Evolutionary conservation across 2,329 filamentous ascomycete genomes (phyloP).

Genomic region (Arthrobotrys musiformis): DNA sequence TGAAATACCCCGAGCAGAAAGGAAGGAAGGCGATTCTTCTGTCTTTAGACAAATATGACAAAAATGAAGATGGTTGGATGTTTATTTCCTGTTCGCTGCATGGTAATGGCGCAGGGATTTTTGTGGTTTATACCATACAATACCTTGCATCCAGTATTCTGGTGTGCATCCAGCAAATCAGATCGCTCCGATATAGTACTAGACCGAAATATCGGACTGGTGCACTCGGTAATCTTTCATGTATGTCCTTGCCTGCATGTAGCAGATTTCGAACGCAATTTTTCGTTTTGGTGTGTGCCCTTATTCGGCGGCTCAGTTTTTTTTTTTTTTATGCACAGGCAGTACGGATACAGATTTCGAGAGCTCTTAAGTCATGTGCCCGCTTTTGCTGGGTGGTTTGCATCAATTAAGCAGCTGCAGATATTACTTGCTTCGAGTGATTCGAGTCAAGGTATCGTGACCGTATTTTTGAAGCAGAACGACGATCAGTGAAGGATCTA

Average conservation of each 20-base stretch:
- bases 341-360: neutral
- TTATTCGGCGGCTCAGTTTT: neutral
- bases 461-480: neutral
- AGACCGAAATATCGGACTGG: conserved; percentile 43
- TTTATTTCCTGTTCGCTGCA: no score
- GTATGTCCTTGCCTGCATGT: conserved; percentile 6
- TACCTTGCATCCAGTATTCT: no score
- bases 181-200: conserved; percentile 35
- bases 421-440: neutral
- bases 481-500: conserved; percentile 2
- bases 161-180: conserved; percentile 45
- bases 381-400: neutral
- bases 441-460: neutral
- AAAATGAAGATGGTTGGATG: no score
- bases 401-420: neutral
- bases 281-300: neutral
- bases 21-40: neutral
- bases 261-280: neutral
- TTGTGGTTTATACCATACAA: neutral
- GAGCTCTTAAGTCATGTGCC: conserved; percentile 23
- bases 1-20: neutral
- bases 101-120: conserved; percentile 30
- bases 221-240: conserved; percentile 53
- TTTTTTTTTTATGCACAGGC: neutral
- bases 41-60: neutral